Base-by-base conservation (phyloP, 164 flowering plant genomes). In the Vitis labrusca region DNA sequence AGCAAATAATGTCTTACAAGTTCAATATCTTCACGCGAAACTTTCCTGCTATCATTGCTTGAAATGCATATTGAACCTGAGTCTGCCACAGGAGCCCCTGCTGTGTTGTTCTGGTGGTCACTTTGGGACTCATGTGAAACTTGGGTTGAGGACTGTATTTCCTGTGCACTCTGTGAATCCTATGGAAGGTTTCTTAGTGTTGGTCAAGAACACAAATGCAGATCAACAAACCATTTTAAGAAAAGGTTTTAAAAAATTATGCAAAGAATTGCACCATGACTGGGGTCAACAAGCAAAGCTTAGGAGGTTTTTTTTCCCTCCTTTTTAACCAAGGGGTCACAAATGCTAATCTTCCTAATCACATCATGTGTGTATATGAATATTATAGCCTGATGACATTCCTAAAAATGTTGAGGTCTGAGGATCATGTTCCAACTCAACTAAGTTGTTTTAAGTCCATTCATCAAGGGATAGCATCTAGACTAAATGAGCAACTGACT, bases 21-120 rank as follows among this genome's bases (percentile, higher is more conserved):
- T 82, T 85, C 91, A 72, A 91, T 87, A 81, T 91, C 97, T 76
- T 91, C 89, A 32, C 93, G 91, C 29, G 99, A 92, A 73, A 91
- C 93, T 71, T 86, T 94, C 73, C 87, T 82, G 70, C 82, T 72
- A 70, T 90, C 97, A 84, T 84, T 88, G 84, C 91, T 89, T 63
- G 97, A 84, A 69, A 80, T 81, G 10, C 96, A 88, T 65, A 85
- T 76, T 48, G 96, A 91, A 66, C 88, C 90, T 7, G 97, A 83
- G 74, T 88, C 96, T 32, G 82, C 82, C 29, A 83, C 72, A 44
- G 96, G 89, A 70, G 82, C 84, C 68, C 91, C 97, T 58, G 81
- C 48, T 50, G 81, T 73, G 55, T 78, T 84, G 71, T 87, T 86
- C 47, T 78, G 86, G 56, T 79, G 93, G 60, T 92, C 97, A 70